Base-by-base conservation (phyloP, 352 stramenopile species). In the Blastocystis sp. region DNA sequence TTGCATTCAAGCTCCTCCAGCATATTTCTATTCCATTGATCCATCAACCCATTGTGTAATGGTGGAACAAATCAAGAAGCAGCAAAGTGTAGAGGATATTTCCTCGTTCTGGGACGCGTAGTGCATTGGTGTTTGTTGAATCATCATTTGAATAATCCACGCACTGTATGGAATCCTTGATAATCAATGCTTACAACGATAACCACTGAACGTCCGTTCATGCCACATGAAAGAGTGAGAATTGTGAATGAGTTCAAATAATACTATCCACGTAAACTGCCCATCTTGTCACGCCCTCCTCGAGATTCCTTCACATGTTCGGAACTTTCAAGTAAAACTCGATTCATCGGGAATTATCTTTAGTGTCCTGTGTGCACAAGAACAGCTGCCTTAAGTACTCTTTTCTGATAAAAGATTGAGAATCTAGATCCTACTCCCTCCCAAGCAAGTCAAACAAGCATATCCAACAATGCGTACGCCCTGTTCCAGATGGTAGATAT, bases 321-420 rank as follows among this genome's bases (percentile, higher is more conserved):
- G 64, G 38, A 76, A 76, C 64, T 76, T 76, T 76, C 64, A 76
- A 76, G 64, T 76, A 7, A 18, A n/a, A 40, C n/a, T 42, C 16
- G 6, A 32, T 44, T 8, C 42, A 0, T 36, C 29, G 24, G 6
- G 18, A 29, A 36, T 29, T 76, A 76, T 56, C 42, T 54, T n/a
- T 76, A 76, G 64, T 76, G 64, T 56, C 64, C 64, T 54, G 64
- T 76, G 7, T 76, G 64, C n/a, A 76, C 64, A 38, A 54, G 64
- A 54, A 76, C 64, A 27, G 64, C 64, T 51, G 64, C 64, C 6
- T n/a, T 76, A n/a, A 76, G 64, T 76, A 76, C 21, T 32, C 40
- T 14, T 9, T 38, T n/a, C 16, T 21, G 21, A 14, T 11, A 34
- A 14, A 34, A 8, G n/a, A 6, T 36, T 76, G 9, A 40, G 2